These are phyloP conservation scores for Ettlia oleoabundans DNA, from an alignment of 139 green algal species.

Conservation along the genomic window DNA sequence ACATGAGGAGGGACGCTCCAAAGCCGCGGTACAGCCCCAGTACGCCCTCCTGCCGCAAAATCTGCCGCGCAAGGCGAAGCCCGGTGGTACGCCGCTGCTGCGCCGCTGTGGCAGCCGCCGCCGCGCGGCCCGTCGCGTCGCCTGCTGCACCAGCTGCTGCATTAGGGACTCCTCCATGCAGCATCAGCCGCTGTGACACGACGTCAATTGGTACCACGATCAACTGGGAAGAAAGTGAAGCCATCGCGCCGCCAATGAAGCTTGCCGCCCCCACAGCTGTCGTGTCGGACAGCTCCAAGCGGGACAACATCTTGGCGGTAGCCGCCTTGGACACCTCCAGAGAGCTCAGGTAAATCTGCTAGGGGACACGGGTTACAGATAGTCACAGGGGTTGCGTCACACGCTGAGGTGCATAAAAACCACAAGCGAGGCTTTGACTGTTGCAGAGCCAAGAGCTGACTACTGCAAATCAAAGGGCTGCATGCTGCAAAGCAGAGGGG, in stretches of 20 bases:
- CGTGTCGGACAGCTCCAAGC: slow-evolving; percentile 52
- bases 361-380: no score
- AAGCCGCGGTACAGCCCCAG: slow-evolving; percentile 90
- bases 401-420: no score
- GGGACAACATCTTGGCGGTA: slow-evolving; percentile 29
- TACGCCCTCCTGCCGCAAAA: slow-evolving; percentile 85
- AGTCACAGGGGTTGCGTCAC: no score
- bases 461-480: no score
- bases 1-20: slow-evolving; percentile 79
- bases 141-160: neutral
- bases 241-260: slow-evolving; percentile 75
- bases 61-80: slow-evolving; percentile 73
- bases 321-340: slow-evolving; percentile 75
- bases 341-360: slow-evolving; percentile 75
- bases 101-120: slow-evolving; percentile 1
- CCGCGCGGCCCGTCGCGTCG: slow-evolving; percentile 9
- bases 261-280: slow-evolving; percentile 61
- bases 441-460: no score
- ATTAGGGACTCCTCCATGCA: neutral
- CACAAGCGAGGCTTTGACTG: no score
- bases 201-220: slow-evolving; percentile 94
- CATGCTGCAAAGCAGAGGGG: no score
- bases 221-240: slow-evolving; percentile 76
- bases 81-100: slow-evolving; percentile 43
- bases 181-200: slow-evolving; percentile 37